Base-by-base conservation (phyloP, 352 stramenopile species). In the Discostella stelligera region DNA sequence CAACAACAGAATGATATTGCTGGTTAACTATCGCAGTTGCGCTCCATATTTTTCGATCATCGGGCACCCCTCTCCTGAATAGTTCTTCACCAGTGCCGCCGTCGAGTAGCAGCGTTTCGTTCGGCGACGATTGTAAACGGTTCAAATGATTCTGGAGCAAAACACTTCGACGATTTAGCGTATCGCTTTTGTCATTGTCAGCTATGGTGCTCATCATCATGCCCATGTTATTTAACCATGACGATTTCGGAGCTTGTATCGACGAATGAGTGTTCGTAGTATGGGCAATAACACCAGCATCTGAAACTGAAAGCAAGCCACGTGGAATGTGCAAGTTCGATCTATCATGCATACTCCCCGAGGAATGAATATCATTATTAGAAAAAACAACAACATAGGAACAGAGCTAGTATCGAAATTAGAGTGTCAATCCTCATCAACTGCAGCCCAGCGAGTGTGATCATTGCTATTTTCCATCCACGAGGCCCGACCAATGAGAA, bases 1-100 rank as follows among this genome's bases (percentile, higher is more conserved):
- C 72, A 3, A 97, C 76, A 30, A 93, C 78, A 7, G 79, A 71
- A 72, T 97, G 92, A 79, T 95, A 87, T 52, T 93, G 13, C 9
- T 78, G 52, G 55, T 95, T 71, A 14, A 95, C 83, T 2, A 97
- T 73, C n/a, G 92, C 94, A n/a, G 78, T 83, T 1, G 93, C 94
- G 53, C 92, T 96, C 94, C 94, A 97, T 58, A 95, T 93, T 72
- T 91, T 91, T 48, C 94, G 88, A 84, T 97, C 93, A 66, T 97
- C 93, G 0, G 90, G 91, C 27, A 97, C 76, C 0, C 91, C 91
- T 27, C 84, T 84, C 37, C 85, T 85, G 71, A 97, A 94, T 32
- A 97, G 85, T 82, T 97, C 94, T 83, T 97, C 94, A 32, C 94
- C 94, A 0, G 93, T 97, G 6, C 94, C 94, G 49, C 94, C 94